phyloP scores from a whole-genome alignment of 108 stramenopile species.

The Cyclotella cryptica region DNA sequence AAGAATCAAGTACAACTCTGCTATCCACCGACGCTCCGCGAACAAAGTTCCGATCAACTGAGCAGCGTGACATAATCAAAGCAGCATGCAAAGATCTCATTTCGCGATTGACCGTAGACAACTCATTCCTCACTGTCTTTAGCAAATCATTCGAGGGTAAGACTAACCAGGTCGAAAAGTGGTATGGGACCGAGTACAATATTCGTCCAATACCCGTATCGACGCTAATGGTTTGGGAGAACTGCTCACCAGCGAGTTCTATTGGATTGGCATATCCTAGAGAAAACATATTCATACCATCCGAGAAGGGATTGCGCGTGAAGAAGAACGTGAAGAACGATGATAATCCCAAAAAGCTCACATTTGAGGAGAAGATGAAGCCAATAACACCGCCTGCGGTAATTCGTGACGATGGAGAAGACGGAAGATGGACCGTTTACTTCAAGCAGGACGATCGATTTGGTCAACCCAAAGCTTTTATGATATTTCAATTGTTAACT shows the following conservation, averaged over 20 bases:
- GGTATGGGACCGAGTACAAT: conserved; percentile 87
- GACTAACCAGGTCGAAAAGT: conserved; percentile 71
- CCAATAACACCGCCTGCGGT: conserved; percentile 72
- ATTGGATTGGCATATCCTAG: conserved; percentile 65
- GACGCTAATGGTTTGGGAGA: conserved; percentile 68
- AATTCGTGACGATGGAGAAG: conserved; percentile 81
- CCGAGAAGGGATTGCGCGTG: conserved; percentile 71
- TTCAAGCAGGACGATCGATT: conserved; percentile 83
- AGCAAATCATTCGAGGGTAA: conserved; percentile 76
- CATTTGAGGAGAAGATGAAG: conserved; percentile 76
- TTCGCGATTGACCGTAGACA: conserved; percentile 70
- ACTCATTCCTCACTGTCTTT: conserved; percentile 73
- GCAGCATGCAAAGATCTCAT: conserved; percentile 44
- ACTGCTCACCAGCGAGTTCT: conserved; percentile 35
- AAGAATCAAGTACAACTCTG: conserved; percentile 38
- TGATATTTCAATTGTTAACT: conserved; percentile 78
- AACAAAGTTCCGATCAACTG: conserved; percentile 58
- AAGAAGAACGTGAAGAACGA: conserved; percentile 56
- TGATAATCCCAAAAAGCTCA: conserved; percentile 31
- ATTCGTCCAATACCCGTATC: conserved; percentile 57
- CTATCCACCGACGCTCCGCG: conserved; percentile 61
- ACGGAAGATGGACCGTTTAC: conserved; percentile 84
- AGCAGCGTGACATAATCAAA: conserved; percentile 60
- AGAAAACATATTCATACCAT: conserved; percentile 78
- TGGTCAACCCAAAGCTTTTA: conserved; percentile 83